Evolutionary conservation across 257 asterid species (phyloP).

Genomic region (Nemophila menziesii): DNA sequence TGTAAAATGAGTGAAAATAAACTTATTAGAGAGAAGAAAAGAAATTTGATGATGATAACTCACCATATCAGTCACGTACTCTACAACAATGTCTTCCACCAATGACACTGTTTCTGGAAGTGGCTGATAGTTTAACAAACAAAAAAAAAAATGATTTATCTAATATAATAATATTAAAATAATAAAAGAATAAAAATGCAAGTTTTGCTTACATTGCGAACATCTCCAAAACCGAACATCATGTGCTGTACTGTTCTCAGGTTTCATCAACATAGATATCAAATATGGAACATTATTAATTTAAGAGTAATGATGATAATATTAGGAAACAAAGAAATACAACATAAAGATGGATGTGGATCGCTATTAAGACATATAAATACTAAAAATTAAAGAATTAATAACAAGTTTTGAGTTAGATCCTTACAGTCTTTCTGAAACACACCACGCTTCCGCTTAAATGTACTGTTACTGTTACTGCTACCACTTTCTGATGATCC

Average conservation of each 20-base stretch:
- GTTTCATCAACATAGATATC: too few species aligned
- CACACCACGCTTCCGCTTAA: slow-evolving; percentile 85
- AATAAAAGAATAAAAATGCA: neutral
- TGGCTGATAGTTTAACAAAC: slow-evolving; percentile 39
- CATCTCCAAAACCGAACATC: slow-evolving; percentile 97
- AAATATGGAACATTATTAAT: too few species aligned
- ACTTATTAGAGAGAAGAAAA: neutral
- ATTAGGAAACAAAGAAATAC: too few species aligned
- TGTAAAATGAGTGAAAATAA: slow-evolving; percentile 10
- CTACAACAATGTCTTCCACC: slow-evolving; percentile 88
- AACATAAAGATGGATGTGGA: too few species aligned
- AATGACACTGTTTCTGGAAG: slow-evolving; percentile 86
- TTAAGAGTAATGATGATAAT: too few species aligned
- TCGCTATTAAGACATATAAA: too few species aligned
- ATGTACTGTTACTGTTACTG: slow-evolving; percentile 11
- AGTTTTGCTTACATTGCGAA: slow-evolving; percentile 44
- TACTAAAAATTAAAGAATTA: too few species aligned
- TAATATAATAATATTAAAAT: neutral
- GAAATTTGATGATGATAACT: slow-evolving; percentile 8
- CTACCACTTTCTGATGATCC: slow-evolving; percentile 44
- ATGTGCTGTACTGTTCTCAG: slow-evolving; percentile 88
- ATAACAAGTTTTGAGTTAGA: too few species aligned
- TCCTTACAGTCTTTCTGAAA: slow-evolving; percentile 87
- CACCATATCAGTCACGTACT: slow-evolving; percentile 85
- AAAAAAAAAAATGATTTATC: neutral